Evolutionary conservation across 2,329 filamentous ascomycete genomes (phyloP).

Genomic region (Neobulgaria alba): DNA sequence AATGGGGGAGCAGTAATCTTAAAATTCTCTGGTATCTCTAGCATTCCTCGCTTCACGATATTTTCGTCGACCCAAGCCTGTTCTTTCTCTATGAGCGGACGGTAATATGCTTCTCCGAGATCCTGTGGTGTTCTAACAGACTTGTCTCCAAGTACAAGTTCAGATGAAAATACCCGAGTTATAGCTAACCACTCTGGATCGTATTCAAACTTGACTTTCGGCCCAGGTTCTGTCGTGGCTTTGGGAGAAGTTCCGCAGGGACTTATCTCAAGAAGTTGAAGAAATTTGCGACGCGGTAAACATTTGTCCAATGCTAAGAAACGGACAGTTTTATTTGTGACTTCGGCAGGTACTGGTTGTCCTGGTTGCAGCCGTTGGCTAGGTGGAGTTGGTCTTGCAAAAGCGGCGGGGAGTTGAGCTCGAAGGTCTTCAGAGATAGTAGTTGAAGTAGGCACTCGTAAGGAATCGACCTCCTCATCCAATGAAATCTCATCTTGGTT

Average conservation of each 20-base stretch:
- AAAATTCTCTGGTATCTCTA: conserved; percentile 74
- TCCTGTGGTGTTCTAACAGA: conserved; percentile 46
- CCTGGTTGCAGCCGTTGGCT: conserved; percentile 37
- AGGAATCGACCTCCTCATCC: conserved; percentile 13
- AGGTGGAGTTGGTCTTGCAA: conserved; percentile 39
- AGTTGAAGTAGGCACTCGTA: conserved; percentile 4
- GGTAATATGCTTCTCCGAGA: conserved; percentile 61
- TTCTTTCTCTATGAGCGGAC: conserved; percentile 57
- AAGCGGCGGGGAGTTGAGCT: conserved; percentile 68
- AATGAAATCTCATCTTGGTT: conserved; percentile 56
- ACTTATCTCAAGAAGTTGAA: conserved; percentile 65
- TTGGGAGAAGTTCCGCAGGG: conserved; percentile 30
- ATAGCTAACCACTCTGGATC: conserved; percentile 96
- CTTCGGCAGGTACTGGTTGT: conserved; percentile 59
- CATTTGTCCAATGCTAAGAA: conserved; percentile 94
- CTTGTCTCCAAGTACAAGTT: conserved; percentile 55
- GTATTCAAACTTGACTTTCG: conserved; percentile 41
- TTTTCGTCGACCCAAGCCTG: conserved; percentile 75
- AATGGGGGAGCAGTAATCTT: conserved; percentile 65
- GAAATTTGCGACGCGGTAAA: conserved; percentile 66
- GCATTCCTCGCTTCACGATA: conserved; percentile 50
- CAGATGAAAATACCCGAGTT: conserved; percentile 66
- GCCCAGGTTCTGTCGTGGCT: conserved; percentile 8
- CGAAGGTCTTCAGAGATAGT: conserved; percentile 55
- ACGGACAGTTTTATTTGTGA: conserved; percentile 69